These are phyloP conservation scores for Trichosporon faecale DNA, from an alignment of 1,284 basidiomycete species.

Conservation along the genomic window DNA sequence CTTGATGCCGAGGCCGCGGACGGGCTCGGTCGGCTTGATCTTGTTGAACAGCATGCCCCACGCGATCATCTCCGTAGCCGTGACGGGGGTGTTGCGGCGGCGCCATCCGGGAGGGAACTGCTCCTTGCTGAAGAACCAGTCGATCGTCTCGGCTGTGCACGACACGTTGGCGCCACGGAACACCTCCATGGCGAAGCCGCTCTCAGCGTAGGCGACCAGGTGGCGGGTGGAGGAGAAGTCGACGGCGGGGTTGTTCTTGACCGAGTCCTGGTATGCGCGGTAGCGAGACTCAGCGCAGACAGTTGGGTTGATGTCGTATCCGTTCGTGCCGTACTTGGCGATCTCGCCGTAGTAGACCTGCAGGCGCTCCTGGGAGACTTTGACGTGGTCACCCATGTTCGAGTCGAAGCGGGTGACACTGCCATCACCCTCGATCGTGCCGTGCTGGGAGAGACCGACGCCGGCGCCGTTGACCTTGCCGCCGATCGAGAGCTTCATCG, in stretches of 20 bases:
- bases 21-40: constrained; percentile 6
- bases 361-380: neutral
- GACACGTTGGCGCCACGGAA: constrained; percentile 5
- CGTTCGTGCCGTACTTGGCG: constrained; percentile 8
- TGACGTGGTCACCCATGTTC: neutral
- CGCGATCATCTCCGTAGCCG: constrained; percentile 14
- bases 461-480: constrained; percentile 9
- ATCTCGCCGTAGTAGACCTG: neutral
- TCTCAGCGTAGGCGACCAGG: constrained; percentile 17
- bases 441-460: constrained; percentile 13
- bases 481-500: constrained; percentile 14
- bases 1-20: neutral
- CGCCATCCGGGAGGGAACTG: constrained; percentile 17
- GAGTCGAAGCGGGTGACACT: constrained; percentile 14
- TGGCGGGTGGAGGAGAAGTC: constrained; percentile 13
- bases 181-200: constrained; percentile 13
- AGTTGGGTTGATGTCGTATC: constrained; percentile 8
- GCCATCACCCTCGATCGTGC: constrained; percentile 18
- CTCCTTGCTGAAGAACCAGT: constrained; percentile 16
- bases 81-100: constrained; percentile 12
- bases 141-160: constrained; percentile 8
- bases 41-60: constrained; percentile 15
- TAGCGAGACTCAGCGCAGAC: constrained; percentile 9
- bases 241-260: constrained; percentile 12
- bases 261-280: neutral